Base-by-base conservation (phyloP, 768 basidiomycete species). In the Suillus placidus region DNA sequence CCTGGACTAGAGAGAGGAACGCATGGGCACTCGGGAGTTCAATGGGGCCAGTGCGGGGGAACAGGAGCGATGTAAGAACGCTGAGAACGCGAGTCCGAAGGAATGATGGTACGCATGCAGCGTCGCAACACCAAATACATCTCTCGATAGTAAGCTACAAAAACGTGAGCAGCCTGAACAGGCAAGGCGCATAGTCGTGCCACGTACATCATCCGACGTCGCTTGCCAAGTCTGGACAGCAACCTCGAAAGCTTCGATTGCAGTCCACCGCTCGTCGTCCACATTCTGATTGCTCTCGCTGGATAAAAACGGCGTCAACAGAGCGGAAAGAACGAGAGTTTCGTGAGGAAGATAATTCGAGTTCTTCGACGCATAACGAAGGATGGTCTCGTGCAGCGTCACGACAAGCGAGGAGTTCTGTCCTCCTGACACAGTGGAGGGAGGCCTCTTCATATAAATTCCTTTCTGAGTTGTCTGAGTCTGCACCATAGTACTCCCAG, bases 101-200 rank as follows among this genome's bases (percentile, higher is more conserved):
- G 20, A 69, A 69, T 9, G 82, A 79, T 8, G 78, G 67, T 47
- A 79, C 79, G 8, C 80, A 74, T 1, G 86, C 86, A 10, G 89
- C 89, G 68, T 84, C 85, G 69, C 87, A 86, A 71, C 90, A 92
- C 91, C 91, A 93, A 37, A 89, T 67, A 69, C 83, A 86, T 32
- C 91, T 85, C 65, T 87, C 86, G 12, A 89, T 78, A 62, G 82
- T 84, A 30, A 76, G 79, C 69, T 83, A 72, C 79, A 80, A 68
- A 34, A 16, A 4, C 9, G 26, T 66, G 58, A 67, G 51, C 20
- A 43, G 18, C 35, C 34, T 38, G 58, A 58, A 26, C 42, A 60
- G 20, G 14, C 40, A 51, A 30, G 55, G 38, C 63, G 14, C 65
- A 65, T 56, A 14, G 57, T 47, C 40, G n/a, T 23, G 45, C 20